Evolutionary conservation across 345 rosid genomes (phyloP), one percentile per base, ranked within the genome.

Genomic region (Populus davidiana): DNA sequence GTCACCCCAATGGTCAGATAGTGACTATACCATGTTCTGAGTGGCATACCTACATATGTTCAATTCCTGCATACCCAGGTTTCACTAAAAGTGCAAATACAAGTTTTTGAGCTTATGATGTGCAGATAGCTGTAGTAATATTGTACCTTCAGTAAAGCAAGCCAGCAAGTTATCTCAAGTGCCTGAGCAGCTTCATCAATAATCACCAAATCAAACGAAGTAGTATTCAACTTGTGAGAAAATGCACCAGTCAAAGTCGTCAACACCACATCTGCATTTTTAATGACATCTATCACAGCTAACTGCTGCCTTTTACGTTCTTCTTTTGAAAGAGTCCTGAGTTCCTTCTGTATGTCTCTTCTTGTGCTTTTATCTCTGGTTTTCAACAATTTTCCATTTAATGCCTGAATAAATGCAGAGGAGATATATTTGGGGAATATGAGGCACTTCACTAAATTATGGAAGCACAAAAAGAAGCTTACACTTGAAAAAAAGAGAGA

Each of bases 131-230:
- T 65, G 35, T 43, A 65, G 39, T 61, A 44, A 35, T 66, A 23
- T 39, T 67, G 81, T 85, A 88, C 97, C 94, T 93, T 96, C 31
- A 92, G 81, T 78, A 96, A 77, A 78, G 98, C 96, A 31, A 93
- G 89, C 98, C 98, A 96, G 83, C 98, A 93, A 49, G 98, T 93
- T 79, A 96, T 89, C 86, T 96, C 99, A 83, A 96, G 98, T 1
- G 97, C 98, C 86, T 91, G 99, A 47, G 99, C 98, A 83, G 98
- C 98, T 90, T 96, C 99, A 80, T 96, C 99, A 10, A 93, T 96
- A 54, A 96, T 90, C 66, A 96, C 97, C 90, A 96, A 87, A 81
- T 96, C 98, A 83, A 92, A 93, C 73, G 93, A 86, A 67, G 85
- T 85, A 39, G 78, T 85, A 56, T 92, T 92, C 50, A 96, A 88